Evolutionary conservation across 176 grass and related monocot species (phyloP).

Genomic region (Carex myosuroides): DNA sequence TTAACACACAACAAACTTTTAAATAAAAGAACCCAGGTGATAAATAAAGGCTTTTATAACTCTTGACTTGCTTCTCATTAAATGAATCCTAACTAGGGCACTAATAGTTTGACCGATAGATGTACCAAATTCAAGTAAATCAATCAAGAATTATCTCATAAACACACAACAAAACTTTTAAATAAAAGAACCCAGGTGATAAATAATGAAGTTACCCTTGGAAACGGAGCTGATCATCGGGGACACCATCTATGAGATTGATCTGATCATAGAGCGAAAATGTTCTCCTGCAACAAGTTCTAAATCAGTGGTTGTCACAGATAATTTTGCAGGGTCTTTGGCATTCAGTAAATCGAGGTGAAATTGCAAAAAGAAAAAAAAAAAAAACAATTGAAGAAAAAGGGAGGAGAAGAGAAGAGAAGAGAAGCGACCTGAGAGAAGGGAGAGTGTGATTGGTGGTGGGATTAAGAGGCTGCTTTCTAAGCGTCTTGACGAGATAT

Average conservation of each 20-base stretch:
- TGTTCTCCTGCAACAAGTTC: constrained; percentile 48
- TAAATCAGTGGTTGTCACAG: neutral
- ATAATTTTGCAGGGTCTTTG: neutral
- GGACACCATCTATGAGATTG: constrained; percentile 92
- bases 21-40: neutral
- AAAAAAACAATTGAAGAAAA: neutral
- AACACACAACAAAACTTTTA: neutral
- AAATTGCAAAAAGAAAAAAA: constrained; percentile 6
- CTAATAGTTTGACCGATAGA: neutral
- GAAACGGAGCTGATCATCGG: constrained; percentile 74
- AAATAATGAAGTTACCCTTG: constrained; percentile 45
- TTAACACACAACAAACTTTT: neutral
- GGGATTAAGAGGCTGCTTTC: constrained; percentile 28
- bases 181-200: neutral
- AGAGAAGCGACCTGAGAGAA: constrained; percentile 56
- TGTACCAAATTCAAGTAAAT: neutral
- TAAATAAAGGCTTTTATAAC: neutral
- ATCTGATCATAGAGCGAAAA: constrained; percentile 98
- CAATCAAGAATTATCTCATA: neutral
- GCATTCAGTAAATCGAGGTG: neutral
- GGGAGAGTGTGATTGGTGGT: constrained; percentile 40
- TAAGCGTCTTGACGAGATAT: constrained; percentile 63
- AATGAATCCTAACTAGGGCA: neutral
- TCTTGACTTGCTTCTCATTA: neutral
- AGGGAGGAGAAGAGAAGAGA: neutral